These are phyloP conservation scores for Rhododendron kiyosumense DNA, from an alignment of 148 eudicot genomes.

Conservation along the genomic window DNA sequence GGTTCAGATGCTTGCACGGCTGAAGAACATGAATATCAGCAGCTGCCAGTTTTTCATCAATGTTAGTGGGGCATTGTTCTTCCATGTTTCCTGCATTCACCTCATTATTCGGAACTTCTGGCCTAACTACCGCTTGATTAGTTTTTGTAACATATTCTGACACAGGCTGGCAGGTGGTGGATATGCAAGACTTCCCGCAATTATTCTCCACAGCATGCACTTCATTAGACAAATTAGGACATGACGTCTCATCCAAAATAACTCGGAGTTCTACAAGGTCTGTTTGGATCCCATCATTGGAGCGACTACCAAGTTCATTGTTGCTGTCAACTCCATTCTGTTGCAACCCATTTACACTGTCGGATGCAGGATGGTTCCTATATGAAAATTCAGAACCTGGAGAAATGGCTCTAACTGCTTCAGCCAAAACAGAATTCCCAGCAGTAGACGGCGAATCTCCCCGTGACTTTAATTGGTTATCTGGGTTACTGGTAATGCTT, in stretches of 20 bases:
- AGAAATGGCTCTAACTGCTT: slow-evolving; percentile 15
- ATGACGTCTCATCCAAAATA: slow-evolving; percentile 12
- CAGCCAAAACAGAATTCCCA: slow-evolving; percentile 15
- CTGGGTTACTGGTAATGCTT: slow-evolving; percentile 26
- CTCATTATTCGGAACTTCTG: slow-evolving; percentile 17
- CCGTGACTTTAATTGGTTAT: slow-evolving; percentile 18
- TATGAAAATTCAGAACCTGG: slow-evolving; percentile 17
- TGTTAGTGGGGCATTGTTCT: slow-evolving; percentile 2
- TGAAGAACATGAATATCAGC: slow-evolving; percentile 33
- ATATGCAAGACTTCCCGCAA: slow-evolving; percentile 19
- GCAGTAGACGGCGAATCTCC: slow-evolving; percentile 15
- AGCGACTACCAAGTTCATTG: slow-evolving; percentile 18
- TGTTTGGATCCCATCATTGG: slow-evolving; percentile 17
- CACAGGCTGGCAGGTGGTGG: slow-evolving; percentile 18
- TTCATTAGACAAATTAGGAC: neutral
- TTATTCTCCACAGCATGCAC: slow-evolving; percentile 6
- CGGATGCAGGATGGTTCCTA: slow-evolving; percentile 20
- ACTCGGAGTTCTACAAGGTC: slow-evolving; percentile 14
- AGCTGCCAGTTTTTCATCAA: slow-evolving; percentile 17
- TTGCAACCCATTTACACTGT: slow-evolving; percentile 16
- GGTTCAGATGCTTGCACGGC: slow-evolving; percentile 38
- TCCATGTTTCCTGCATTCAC: slow-evolving; percentile 19
- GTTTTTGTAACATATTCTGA: slow-evolving; percentile 17
- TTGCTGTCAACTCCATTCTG: slow-evolving; percentile 22
- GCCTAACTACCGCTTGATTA: slow-evolving; percentile 13